phyloP scores from a whole-genome alignment of 805 yeast species.

The Metschnikowia lunata region DNA sequence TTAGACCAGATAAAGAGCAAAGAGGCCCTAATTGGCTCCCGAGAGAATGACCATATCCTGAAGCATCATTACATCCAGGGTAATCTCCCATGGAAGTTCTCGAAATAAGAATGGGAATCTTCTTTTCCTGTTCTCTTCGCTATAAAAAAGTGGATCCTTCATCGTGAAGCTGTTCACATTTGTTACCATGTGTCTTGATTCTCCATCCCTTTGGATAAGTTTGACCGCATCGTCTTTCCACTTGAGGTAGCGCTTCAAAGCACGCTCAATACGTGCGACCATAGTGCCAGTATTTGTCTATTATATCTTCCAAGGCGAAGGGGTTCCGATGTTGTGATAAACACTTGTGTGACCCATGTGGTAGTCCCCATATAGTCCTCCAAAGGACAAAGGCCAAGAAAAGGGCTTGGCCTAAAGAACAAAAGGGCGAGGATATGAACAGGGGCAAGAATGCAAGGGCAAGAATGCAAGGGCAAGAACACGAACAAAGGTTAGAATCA shows the following conservation, averaged over 20 bases:
- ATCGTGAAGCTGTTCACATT: slow-evolving; percentile 80
- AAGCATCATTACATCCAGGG: too few relatives aligned
- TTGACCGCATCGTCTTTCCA: slow-evolving; percentile 84
- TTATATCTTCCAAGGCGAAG: slow-evolving; percentile 91
- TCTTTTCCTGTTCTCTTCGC: slow-evolving; percentile 83
- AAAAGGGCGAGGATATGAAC: too few relatives aligned
- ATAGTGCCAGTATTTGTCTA: slow-evolving; percentile 96
- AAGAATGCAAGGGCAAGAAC: too few relatives aligned
- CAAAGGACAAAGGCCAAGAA: slow-evolving; percentile 22
- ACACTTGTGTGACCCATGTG: slow-evolving; percentile 90
- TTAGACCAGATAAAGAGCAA: too few relatives aligned
- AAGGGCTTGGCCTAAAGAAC: too few relatives aligned
- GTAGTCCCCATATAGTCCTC: too few relatives aligned
- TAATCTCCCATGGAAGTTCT: slow-evolving; percentile 82
- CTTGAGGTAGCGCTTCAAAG: slow-evolving; percentile 77
- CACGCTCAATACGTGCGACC: slow-evolving; percentile 97
- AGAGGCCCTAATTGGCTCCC: slow-evolving; percentile 53
- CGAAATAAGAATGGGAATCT: slow-evolving; percentile 79
- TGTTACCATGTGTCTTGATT: slow-evolving; percentile 72
- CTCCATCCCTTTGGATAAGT: slow-evolving; percentile 79
- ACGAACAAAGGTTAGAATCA: too few relatives aligned
- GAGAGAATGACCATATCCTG: slow-evolving; percentile 71
- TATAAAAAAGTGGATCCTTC: slow-evolving; percentile 68
- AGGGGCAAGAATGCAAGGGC: too few relatives aligned
- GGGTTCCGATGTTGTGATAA: slow-evolving; percentile 98